Percentiles rank a stretch among this genome's conserved stretches.
phyloP scores from a whole-genome alignment of 139 green algal species.

The Volvox reticuliferus region DNA sequence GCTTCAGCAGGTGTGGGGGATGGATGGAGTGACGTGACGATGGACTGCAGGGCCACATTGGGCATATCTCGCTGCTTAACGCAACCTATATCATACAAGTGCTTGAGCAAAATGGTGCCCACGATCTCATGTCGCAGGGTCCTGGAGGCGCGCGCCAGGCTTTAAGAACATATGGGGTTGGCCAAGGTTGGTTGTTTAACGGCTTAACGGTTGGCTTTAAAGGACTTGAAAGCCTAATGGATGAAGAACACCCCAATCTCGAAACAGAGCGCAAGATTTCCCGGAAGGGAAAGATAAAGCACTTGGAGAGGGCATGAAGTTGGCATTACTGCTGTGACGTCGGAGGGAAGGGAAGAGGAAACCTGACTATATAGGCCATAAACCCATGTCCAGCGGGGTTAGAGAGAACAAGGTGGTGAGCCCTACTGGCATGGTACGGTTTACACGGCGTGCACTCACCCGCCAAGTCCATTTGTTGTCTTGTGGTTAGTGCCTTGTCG shows the following conservation, averaged over 20 bases:
- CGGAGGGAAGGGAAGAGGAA: too few relatives aligned
- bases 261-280: neutral
- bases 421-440: too few relatives aligned
- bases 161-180: slow-evolving; percentile 4
- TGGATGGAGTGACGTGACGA: slow-evolving; percentile 84
- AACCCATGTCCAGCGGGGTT: too few relatives aligned
- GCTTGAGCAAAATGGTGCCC: slow-evolving; percentile 89
- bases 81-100: slow-evolving; percentile 94
- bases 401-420: too few relatives aligned
- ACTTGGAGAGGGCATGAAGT: too few relatives aligned
- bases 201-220: neutral
- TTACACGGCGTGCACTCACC: too few relatives aligned
- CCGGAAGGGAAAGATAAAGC: neutral
- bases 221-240: neutral
- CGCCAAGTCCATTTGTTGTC: too few relatives aligned
- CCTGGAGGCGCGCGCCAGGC: slow-evolving; percentile 76
- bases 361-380: too few relatives aligned
- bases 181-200: neutral
- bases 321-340: too few relatives aligned
- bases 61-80: slow-evolving; percentile 89
- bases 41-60: slow-evolving; percentile 76
- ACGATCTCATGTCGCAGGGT: slow-evolving; percentile 85
- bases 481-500: too few relatives aligned
- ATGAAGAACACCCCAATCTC: neutral
- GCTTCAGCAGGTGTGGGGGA: slow-evolving; percentile 84